A percentile compares a stretch with the other conserved stretches of the same genome.
Conservation (phyloP, 306 rosid genomes). For the Lupinus albus region DNA sequence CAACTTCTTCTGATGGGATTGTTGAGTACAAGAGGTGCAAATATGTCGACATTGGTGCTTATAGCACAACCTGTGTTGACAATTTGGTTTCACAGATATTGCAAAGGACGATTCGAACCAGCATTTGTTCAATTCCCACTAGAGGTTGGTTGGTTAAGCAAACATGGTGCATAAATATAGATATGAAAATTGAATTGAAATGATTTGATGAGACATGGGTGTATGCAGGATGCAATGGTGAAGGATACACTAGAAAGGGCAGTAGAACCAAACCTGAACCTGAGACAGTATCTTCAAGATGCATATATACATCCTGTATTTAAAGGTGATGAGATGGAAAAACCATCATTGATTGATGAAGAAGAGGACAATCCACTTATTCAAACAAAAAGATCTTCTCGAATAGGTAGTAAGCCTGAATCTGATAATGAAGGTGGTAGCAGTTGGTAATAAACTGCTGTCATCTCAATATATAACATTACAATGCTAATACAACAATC, state of each 20-base stretch:
- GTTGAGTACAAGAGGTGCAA: slow-evolving; percentile 68
- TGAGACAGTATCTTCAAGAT: slow-evolving; percentile 68
- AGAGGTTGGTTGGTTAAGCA: slow-evolving; percentile 72
- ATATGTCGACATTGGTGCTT: slow-evolving; percentile 55
- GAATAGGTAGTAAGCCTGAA: slow-evolving; percentile 49
- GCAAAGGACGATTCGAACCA: slow-evolving; percentile 90
- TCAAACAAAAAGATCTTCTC: slow-evolving; percentile 63
- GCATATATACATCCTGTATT: slow-evolving; percentile 81
- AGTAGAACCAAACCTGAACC: slow-evolving; percentile 73
- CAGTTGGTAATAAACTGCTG: slow-evolving; percentile 7
- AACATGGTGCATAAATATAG: not conserved
- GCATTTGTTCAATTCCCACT: slow-evolving; percentile 71
- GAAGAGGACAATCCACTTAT: slow-evolving; percentile 84
- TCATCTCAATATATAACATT: too few relatives aligned
- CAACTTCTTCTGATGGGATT: slow-evolving; percentile 80
- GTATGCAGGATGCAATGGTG: slow-evolving; percentile 83
- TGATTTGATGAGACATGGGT: slow-evolving; percentile 28
- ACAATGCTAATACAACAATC: too few relatives aligned
- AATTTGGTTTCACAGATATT: slow-evolving; percentile 71
- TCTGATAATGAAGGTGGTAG: slow-evolving; percentile 43
- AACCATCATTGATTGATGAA: slow-evolving; percentile 49
- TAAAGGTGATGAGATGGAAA: slow-evolving; percentile 46
- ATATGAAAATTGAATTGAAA: not conserved
- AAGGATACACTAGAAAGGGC: slow-evolving; percentile 84
- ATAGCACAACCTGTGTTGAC: slow-evolving; percentile 74